Conservation (phyloP, 1,284 basidiomycete species). For the Apiotrichum siamense region DNA sequence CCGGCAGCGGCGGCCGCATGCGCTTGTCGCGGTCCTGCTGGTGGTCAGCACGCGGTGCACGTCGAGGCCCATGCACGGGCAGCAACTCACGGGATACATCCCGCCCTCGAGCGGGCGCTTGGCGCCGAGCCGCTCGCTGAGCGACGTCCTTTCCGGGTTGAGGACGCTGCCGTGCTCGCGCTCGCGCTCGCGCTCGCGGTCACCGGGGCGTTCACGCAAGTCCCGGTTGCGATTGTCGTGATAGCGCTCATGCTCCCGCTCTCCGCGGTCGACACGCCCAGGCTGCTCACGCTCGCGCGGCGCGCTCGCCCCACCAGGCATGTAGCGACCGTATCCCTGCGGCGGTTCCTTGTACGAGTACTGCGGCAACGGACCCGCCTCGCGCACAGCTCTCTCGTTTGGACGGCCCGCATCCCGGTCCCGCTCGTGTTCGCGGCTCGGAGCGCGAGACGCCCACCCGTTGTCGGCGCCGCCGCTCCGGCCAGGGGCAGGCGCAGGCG, state of each 20-base stretch:
- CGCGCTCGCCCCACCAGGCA: background rate
- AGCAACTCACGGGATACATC: background rate
- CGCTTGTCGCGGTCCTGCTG: background rate
- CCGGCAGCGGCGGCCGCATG: background rate
- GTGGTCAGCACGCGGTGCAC: background rate
- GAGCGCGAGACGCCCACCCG: too few relatives aligned
- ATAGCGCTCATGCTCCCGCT: background rate
- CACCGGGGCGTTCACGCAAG: background rate
- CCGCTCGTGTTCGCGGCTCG: background rate
- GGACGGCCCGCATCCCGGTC: background rate
- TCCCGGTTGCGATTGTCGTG: too few relatives aligned
- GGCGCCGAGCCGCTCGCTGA: background rate
- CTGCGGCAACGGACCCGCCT: background rate
- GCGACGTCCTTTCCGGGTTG: background rate
- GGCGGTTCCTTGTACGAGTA: background rate
- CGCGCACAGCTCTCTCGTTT: too few relatives aligned
- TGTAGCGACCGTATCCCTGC: background rate
- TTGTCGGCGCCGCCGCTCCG: too few relatives aligned
- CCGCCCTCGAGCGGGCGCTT: constrained; percentile 1
- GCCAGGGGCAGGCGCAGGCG: too few relatives aligned
- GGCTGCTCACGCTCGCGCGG: background rate
- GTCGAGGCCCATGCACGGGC: too few relatives aligned
- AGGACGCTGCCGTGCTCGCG: background rate
- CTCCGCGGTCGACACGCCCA: too few relatives aligned
- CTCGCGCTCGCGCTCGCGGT: background rate